Evolutionary conservation across 805 yeast genomes (phyloP).

Genomic region (Tetrapisispora iriomotensis): DNA sequence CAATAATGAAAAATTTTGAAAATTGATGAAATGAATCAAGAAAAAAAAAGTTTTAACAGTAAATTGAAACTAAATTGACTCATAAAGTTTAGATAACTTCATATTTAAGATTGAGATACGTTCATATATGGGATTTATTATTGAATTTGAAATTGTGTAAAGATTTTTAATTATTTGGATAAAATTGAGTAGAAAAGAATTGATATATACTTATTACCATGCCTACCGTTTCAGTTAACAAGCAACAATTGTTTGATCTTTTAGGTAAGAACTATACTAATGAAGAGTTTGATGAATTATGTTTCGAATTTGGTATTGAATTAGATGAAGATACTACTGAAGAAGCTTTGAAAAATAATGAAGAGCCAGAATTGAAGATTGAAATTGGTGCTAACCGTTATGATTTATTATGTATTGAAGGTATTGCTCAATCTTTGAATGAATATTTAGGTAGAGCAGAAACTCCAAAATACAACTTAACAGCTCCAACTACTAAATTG

Average conservation of each 20-base stretch:
- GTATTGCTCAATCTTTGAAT: conserved; percentile 89
- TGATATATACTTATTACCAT: conserved; percentile 30
- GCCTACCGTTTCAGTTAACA: conserved; percentile 97
- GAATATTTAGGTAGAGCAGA: conserved; percentile 67
- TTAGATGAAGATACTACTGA: conserved; percentile 95
- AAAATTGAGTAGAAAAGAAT: not conserved
- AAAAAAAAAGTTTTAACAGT: no score
- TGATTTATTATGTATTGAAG: conserved; percentile 96
- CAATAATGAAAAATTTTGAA: no score
- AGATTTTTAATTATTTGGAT: no score
- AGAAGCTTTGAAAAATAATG: conserved; percentile 33
- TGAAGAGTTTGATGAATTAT: conserved; percentile 90
- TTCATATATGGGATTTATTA: no score
- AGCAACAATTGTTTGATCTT: conserved; percentile 78
- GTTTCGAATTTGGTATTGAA: conserved; percentile 96
- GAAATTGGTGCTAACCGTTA: conserved; percentile 98
- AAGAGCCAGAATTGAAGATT: conserved; percentile 87
- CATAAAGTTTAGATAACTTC: no score
- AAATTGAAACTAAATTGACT: no score
- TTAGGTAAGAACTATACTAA: conserved; percentile 66
- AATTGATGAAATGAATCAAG: no score
- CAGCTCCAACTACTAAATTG: conserved; percentile 54
- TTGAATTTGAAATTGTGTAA: no score
- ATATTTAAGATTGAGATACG: no score
- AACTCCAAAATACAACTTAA: conserved; percentile 59